phyloP scores from a whole-genome alignment of 208 protist genomes.

The Trichomonas gallinae region DNA sequence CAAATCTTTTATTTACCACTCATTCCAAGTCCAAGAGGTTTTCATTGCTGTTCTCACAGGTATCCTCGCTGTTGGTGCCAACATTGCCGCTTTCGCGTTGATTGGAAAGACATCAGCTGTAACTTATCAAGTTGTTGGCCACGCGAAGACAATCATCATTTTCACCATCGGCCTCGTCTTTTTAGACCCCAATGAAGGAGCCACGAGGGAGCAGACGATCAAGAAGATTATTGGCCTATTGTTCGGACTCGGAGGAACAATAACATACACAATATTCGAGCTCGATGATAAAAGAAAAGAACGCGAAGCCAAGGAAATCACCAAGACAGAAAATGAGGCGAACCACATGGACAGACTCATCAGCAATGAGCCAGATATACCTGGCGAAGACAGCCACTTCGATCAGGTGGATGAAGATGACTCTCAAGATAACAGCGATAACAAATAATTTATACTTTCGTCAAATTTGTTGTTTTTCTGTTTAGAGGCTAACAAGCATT shows the following conservation, averaged over 20 bases:
- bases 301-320: not conserved
- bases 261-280: not conserved
- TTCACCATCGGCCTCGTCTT: constrained; percentile 24
- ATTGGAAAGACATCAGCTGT: constrained; percentile 34
- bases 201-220: not conserved
- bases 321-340: not conserved
- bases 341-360: no score
- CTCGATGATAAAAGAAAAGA: not conserved
- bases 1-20: not conserved
- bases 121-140: constrained; percentile 34
- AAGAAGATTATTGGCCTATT: not conserved
- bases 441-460: no score
- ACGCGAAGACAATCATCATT: constrained; percentile 28
- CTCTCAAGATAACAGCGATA: no score
- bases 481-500: no score
- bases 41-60: constrained; percentile 22
- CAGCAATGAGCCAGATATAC: no score
- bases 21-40: not conserved
- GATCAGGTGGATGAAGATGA: no score
- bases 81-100: constrained; percentile 27
- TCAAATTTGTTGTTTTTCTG: no score
- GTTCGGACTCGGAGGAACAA: not conserved
- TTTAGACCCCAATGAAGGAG: not conserved
- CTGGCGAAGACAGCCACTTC: no score
- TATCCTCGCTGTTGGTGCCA: constrained; percentile 21